Evolutionary conservation across 1,284 basidiomycete genomes (phyloP).

Genomic region (Stygiomarasmius scandens): DNA sequence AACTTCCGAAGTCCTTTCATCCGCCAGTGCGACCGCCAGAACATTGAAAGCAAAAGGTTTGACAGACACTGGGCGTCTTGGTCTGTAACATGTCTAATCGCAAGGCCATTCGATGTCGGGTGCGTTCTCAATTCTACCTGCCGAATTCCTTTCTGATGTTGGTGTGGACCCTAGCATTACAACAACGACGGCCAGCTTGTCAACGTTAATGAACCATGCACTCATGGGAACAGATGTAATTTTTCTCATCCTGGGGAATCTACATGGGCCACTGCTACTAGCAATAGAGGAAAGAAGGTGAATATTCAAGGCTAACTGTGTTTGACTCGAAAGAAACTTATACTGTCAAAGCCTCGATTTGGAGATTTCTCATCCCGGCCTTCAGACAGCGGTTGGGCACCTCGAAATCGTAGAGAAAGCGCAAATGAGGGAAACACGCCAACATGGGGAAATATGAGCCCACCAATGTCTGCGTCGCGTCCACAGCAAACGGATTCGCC

Average conservation of each 20-base stretch:
- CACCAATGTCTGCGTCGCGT: neutral
- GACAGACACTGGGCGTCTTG: no score
- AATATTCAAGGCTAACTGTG: neutral
- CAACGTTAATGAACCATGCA: neutral
- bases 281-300: neutral
- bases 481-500: neutral
- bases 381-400: neutral
- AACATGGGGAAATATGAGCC: neutral
- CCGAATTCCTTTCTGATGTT: neutral
- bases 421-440: neutral
- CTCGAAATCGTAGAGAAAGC: neutral
- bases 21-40: no score
- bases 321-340: no score
- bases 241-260: slow-evolving; percentile 7
- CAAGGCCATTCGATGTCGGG: slow-evolving; percentile 1
- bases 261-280: slow-evolving; percentile 6
- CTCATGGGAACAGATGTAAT: neutral
- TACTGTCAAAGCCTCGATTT: neutral
- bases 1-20: no score
- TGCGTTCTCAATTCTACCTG: neutral
- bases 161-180: slow-evolving; percentile 2
- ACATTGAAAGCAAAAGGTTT: no score
- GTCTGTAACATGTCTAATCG: neutral
- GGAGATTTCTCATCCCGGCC: neutral
- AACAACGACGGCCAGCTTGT: slow-evolving; percentile 3